Evolutionary conservation across 2,329 filamentous ascomycete genomes (phyloP).

Genomic region (Phialophora verrucosa): DNA sequence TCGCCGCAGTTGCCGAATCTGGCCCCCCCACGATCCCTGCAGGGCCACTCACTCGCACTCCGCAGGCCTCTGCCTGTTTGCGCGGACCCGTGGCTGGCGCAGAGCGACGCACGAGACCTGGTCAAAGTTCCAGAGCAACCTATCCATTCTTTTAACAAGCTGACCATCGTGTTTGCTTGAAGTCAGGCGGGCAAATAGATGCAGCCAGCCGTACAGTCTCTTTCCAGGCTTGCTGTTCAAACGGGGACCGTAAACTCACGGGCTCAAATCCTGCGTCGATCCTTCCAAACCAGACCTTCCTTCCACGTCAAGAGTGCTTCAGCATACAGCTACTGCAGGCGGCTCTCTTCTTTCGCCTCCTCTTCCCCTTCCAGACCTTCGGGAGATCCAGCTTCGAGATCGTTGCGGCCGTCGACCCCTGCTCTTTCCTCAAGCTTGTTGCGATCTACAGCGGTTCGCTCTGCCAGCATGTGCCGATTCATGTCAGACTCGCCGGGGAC

Average conservation of each 20-base stretch:
- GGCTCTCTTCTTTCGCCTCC: slow-evolving; percentile 5
- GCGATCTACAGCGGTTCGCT: background rate
- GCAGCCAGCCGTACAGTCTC: slow-evolving; percentile 31
- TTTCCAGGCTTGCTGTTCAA: slow-evolving; percentile 31
- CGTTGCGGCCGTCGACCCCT: background rate
- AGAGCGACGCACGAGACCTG: slow-evolving; percentile 6
- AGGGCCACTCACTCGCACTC: background rate
- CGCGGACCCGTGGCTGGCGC: background rate
- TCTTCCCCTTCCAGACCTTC: slow-evolving; percentile 2
- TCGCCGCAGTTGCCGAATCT: slow-evolving; percentile 24
- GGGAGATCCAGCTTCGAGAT: background rate
- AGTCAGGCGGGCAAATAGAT: slow-evolving; percentile 27
- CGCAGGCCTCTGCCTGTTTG: background rate
- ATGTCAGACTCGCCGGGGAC: slow-evolving; percentile 37
- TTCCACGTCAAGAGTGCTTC: slow-evolving; percentile 11
- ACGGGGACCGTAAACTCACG: slow-evolving; percentile 16
- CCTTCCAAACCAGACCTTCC: slow-evolving; percentile 20
- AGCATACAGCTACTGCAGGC: slow-evolving; percentile 3
- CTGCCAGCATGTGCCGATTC: slow-evolving; percentile 38
- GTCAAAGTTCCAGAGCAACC: slow-evolving; percentile 1
- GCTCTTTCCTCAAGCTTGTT: slow-evolving; percentile 4
- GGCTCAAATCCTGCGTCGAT: slow-evolving; percentile 20
- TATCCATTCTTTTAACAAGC: slow-evolving; percentile 16
- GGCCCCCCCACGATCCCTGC: slow-evolving; percentile 1
- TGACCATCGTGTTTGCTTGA: slow-evolving; percentile 11